Evolutionary conservation across 1,139 yeast species (phyloP).

Genomic region (Pichia sp.): DNA sequence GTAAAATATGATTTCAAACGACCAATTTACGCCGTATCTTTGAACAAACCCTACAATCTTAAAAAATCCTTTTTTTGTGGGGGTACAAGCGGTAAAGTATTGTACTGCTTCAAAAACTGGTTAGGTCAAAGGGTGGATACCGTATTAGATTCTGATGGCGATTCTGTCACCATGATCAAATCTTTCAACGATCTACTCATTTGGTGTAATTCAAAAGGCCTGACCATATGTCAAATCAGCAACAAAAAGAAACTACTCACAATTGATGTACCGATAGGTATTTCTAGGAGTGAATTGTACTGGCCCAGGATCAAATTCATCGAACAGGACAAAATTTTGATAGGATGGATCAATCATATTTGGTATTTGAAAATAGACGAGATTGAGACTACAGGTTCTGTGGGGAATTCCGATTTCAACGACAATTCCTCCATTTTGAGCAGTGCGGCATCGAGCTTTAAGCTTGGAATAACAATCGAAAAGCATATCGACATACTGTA

Average conservation of each 20-base stretch:
- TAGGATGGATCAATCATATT: constrained; percentile 79
- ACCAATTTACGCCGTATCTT: constrained; percentile 80
- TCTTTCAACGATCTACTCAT: constrained; percentile 56
- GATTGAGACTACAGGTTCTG: neutral
- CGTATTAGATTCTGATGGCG: constrained; percentile 50
- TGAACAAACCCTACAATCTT: constrained; percentile 59
- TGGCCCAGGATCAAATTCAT: constrained; percentile 73
- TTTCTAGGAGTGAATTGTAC: constrained; percentile 72
- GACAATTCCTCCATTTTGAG: neutral
- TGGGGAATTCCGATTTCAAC: too few relatives aligned
- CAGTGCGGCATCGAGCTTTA: constrained; percentile 38
- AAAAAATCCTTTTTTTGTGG: constrained; percentile 72
- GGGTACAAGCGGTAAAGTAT: constrained; percentile 82
- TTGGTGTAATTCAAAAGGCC: constrained; percentile 85
- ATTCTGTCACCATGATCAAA: constrained; percentile 65
- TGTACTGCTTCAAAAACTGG: constrained; percentile 77
- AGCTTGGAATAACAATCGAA: constrained; percentile 32
- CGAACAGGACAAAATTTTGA: constrained; percentile 57
- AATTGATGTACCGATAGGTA: constrained; percentile 49
- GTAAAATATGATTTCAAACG: constrained; percentile 75
- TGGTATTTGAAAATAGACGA: constrained; percentile 55
- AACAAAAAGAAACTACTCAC: constrained; percentile 38
- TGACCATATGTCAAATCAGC: constrained; percentile 47
- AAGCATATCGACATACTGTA: constrained; percentile 48
- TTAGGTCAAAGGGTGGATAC: constrained; percentile 71